A percentile compares a stretch with the other conserved stretches of the same genome.
Conservation (phyloP, 306 rosid species). For the Lotus japonicus region DNA sequence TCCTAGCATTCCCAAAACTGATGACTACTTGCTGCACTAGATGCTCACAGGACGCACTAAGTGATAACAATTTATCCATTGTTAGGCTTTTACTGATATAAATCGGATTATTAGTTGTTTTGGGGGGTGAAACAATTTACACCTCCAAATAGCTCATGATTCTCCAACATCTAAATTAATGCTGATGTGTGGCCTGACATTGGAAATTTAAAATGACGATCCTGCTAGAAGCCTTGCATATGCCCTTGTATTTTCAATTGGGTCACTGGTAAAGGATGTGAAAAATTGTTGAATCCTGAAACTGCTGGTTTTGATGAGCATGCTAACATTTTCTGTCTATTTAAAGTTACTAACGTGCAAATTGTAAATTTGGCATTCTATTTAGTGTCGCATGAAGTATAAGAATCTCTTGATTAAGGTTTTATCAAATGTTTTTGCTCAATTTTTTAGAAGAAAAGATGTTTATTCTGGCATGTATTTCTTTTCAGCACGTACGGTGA, state of each 20-base stretch:
- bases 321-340: neutral
- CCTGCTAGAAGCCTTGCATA: neutral
- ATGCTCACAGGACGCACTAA: neutral
- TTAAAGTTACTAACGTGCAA: neutral
- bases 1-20: neutral
- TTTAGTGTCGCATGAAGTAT: neutral
- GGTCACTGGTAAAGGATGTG: neutral
- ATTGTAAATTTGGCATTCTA: neutral
- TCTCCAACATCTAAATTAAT: neutral
- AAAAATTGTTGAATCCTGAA: neutral
- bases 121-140: neutral
- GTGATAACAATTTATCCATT: neutral
- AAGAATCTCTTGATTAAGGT: neutral
- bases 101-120: neutral
- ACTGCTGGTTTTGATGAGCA: neutral
- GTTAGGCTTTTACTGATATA: neutral
- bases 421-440: constrained; percentile 13
- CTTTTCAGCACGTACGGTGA: constrained; percentile 77
- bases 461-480: constrained; percentile 7
- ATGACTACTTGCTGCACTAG: neutral
- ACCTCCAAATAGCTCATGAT: neutral
- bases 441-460: neutral
- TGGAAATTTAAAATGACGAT: neutral
- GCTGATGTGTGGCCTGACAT: neutral
- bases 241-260: neutral